Percentiles rank a stretch among this genome's conserved stretches.
These are phyloP conservation scores for Flaveria linearis DNA, from an alignment of 129 eudicot species.

Conservation along the genomic window DNA sequence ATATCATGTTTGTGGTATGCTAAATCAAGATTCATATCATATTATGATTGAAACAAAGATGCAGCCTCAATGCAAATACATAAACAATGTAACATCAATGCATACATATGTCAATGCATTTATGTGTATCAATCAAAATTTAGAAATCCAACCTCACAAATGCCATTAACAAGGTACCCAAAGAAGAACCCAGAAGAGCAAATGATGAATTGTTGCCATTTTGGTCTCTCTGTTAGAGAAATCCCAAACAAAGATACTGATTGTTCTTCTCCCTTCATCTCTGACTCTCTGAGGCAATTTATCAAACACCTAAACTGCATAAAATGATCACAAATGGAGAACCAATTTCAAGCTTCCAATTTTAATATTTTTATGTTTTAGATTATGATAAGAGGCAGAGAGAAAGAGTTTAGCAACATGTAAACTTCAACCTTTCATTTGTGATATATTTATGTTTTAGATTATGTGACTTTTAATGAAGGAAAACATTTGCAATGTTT, in stretches of 20 bases:
- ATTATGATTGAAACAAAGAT: background rate
- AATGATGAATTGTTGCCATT: constrained; percentile 64
- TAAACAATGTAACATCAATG: background rate
- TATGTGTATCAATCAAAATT: too few relatives aligned
- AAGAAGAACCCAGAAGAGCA: constrained; percentile 46
- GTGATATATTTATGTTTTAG: too few relatives aligned
- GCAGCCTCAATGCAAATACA: background rate
- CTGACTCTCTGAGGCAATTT: background rate
- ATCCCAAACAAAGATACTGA: constrained; percentile 64
- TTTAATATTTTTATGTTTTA: background rate
- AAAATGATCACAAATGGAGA: background rate
- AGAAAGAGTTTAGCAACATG: background rate
- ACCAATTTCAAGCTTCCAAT: background rate
- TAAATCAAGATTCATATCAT: background rate
- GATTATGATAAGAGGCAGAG: too few relatives aligned
- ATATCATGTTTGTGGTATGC: background rate
- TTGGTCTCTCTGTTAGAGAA: constrained; percentile 54
- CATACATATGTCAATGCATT: background rate
- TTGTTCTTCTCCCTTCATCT: constrained; percentile 61
- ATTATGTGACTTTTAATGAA: background rate
- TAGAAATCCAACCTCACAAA: constrained; percentile 43
- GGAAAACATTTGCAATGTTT: background rate
- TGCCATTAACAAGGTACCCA: constrained; percentile 71
- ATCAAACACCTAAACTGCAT: background rate
- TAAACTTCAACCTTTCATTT: background rate